These are phyloP conservation scores for Talaromyces wortmannii DNA, from an alignment of 495 filamentous ascomycete genomes.

Conservation along the genomic window DNA sequence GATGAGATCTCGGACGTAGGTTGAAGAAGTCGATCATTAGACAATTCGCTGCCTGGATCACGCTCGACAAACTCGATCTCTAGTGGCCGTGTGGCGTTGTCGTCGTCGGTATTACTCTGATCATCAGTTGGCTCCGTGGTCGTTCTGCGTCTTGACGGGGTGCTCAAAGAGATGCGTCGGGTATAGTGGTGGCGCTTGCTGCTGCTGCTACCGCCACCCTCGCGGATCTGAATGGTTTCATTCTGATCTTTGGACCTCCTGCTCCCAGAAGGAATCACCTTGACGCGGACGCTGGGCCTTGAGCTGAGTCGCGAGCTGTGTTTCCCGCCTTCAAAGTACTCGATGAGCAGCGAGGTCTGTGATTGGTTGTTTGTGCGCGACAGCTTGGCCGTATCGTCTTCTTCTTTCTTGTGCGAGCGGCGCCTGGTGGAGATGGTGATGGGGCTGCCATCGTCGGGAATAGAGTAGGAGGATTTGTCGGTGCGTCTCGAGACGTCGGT, in stretches of 20 bases:
- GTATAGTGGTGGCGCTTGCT: constrained; percentile 57
- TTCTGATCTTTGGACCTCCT: constrained; percentile 49
- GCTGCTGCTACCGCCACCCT: constrained; percentile 57
- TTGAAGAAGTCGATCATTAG: constrained; percentile 51
- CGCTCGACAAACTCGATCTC: constrained; percentile 74
- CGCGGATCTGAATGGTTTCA: constrained; percentile 78
- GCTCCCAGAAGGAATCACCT: constrained; percentile 74
- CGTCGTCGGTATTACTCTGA: constrained; percentile 57
- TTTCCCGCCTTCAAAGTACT: constrained; percentile 94
- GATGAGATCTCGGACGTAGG: constrained; percentile 80
- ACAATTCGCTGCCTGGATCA: constrained; percentile 52
- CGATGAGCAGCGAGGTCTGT: constrained; percentile 91
- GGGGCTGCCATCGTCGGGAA: constrained; percentile 92
- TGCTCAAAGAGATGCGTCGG: constrained; percentile 54
- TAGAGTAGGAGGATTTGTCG: constrained; percentile 77
- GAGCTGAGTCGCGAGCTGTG: constrained; percentile 47
- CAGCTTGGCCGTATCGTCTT: constrained; percentile 43
- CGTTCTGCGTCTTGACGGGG: constrained; percentile 46
- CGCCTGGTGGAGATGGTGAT: constrained; percentile 76
- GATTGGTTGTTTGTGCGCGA: constrained; percentile 52
- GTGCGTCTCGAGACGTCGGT: constrained; percentile 71
- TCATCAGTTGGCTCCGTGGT: constrained; percentile 44
- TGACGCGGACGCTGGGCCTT: constrained; percentile 89
- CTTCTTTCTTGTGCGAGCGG: constrained; percentile 44
- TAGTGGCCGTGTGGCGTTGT: constrained; percentile 67